These are phyloP conservation scores for Pestalotiopsis sp. DNA, from an alignment of 2,329 filamentous ascomycete species.

Conservation along the genomic window DNA sequence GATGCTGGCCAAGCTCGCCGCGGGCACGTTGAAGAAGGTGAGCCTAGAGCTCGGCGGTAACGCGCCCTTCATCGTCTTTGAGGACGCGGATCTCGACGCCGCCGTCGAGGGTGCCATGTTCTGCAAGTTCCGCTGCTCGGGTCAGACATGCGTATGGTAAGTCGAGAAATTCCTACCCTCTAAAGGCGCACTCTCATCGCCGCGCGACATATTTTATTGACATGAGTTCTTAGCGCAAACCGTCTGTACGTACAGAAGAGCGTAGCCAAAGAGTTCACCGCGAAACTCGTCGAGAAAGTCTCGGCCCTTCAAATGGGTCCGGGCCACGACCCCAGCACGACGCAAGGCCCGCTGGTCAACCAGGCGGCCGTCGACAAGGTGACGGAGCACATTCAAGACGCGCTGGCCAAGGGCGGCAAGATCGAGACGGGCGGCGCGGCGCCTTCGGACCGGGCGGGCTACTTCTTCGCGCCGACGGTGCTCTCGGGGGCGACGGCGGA, in stretches of 20 bases:
- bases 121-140: slow-evolving; percentile 91
- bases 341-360: slow-evolving; percentile 86
- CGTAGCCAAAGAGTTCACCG: slow-evolving; percentile 76
- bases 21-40: slow-evolving; percentile 78
- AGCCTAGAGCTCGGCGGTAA: slow-evolving; percentile 95
- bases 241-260: slow-evolving; percentile 78
- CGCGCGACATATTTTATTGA: not conserved
- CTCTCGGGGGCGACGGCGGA: slow-evolving; percentile 82
- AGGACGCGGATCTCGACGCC: slow-evolving; percentile 85
- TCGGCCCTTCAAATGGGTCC: slow-evolving; percentile 74
- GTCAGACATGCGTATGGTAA: slow-evolving; percentile 87
- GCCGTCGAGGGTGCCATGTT: slow-evolving; percentile 83
- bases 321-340: slow-evolving; percentile 70
- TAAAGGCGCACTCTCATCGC: too few relatives aligned
- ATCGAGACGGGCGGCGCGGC: slow-evolving; percentile 71
- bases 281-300: slow-evolving; percentile 72
- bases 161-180: too few relatives aligned
- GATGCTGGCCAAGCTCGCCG: slow-evolving; percentile 86
- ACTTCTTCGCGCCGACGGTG: slow-evolving; percentile 91
- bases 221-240: slow-evolving; percentile 56
- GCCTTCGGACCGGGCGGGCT: slow-evolving; percentile 73
- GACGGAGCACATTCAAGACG: slow-evolving; percentile 78
- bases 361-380: slow-evolving; percentile 80
- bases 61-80: slow-evolving; percentile 94
- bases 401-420: slow-evolving; percentile 75